phyloP scores from a whole-genome alignment of 192 early-diverging fungal genomes.

The Chytriomyces sp. region DNA sequence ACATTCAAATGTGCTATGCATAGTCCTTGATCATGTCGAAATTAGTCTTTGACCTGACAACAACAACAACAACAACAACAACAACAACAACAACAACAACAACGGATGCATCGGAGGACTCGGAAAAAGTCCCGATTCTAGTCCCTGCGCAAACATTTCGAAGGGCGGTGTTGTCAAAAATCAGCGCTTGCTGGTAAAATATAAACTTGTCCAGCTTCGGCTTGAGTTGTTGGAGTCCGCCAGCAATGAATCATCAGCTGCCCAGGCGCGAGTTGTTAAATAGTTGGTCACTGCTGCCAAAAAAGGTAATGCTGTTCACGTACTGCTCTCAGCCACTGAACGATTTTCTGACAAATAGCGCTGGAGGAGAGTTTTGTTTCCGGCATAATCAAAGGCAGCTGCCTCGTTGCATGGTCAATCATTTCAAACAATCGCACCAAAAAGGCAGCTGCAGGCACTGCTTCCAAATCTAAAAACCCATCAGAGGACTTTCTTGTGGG shows the following conservation, averaged over 20 bases:
- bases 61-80: not conserved
- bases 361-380: not conserved
- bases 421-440: conserved; percentile 1
- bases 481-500: conserved; percentile 28
- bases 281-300: too few species aligned
- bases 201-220: conserved; percentile 19
- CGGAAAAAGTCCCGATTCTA: not conserved
- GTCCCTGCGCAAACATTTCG: conserved; percentile 14
- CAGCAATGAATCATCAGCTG: not conserved
- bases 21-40: conserved; percentile 16
- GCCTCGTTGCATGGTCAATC: not conserved
- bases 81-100: conserved; percentile 3
- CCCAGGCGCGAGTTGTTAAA: not conserved
- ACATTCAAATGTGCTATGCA: conserved; percentile 29
- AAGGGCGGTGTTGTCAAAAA: conserved; percentile 29
- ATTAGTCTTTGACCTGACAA: not conserved
- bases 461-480: conserved; percentile 18
- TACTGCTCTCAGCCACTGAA: too few species aligned
- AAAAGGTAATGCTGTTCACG: too few species aligned
- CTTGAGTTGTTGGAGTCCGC: conserved; percentile 1
- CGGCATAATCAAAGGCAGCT: not conserved
- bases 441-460: not conserved
- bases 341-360: too few species aligned
- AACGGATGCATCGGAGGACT: not conserved
- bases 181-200: not conserved